Conservation (phyloP, 2,329 filamentous ascomycete species). For the Colletotrichum acutatum region DNA sequence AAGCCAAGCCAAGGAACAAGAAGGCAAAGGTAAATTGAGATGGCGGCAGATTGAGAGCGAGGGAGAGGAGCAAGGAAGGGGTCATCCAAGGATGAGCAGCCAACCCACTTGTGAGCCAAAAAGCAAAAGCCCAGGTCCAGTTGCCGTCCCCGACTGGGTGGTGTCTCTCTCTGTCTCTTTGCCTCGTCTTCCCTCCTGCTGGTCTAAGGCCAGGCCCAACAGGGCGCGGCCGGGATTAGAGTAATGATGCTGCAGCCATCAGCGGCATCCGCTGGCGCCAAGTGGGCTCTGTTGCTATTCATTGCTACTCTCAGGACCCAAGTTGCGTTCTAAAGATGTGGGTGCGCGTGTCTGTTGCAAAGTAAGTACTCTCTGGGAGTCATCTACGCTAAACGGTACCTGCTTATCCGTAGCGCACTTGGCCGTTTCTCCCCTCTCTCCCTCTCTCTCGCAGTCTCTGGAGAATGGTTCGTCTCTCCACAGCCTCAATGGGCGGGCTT, state of each 20-base stretch:
- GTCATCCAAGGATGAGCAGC: slow-evolving; percentile 18
- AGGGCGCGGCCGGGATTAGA: slow-evolving; percentile 9
- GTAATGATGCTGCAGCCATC: background rate
- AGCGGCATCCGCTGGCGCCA: slow-evolving; percentile 6
- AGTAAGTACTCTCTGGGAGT: background rate
- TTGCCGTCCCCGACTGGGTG: background rate
- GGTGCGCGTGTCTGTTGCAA: background rate
- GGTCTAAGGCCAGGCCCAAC: background rate
- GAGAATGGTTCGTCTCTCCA: slow-evolving; percentile 2
- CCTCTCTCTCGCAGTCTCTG: background rate
- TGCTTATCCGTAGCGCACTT: background rate
- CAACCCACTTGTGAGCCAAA: slow-evolving; percentile 13
- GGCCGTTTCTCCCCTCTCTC: background rate
- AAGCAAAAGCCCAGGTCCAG: background rate
- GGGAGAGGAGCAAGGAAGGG: slow-evolving; percentile 20
- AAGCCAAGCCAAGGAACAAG: background rate
- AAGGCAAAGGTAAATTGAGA: background rate
- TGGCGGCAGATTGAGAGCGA: background rate
- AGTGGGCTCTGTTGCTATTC: slow-evolving; percentile 23
- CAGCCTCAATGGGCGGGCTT: slow-evolving; percentile 20
- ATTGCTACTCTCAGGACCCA: background rate
- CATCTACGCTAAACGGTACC: background rate
- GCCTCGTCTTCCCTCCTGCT: background rate
- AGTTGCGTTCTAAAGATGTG: background rate
- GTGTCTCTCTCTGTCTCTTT: background rate